A percentile compares a stretch with the other conserved stretches of the same genome.
These are phyloP conservation scores for Aspergillus calidoustus DNA, from an alignment of 2,329 filamentous ascomycete species.

Conservation along the genomic window DNA sequence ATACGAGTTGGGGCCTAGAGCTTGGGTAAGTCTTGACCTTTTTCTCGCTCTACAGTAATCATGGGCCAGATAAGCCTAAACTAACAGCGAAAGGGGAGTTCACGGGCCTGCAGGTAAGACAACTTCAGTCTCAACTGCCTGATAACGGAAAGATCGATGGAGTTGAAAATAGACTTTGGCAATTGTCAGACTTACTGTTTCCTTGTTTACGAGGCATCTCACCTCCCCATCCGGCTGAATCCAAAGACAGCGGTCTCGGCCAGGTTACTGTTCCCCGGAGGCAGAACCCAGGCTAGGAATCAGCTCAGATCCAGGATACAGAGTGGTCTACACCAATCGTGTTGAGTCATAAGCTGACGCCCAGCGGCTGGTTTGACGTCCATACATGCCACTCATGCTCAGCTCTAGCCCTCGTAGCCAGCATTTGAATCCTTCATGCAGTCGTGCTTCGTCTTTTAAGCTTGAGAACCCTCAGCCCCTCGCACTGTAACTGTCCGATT, in stretches of 20 bases:
- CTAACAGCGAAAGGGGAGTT: not conserved
- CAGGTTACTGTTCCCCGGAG: not conserved
- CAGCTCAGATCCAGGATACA: not conserved
- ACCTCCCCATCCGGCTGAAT: too few relatives aligned
- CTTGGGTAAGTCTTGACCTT: conserved; percentile 2
- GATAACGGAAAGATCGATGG: too few relatives aligned
- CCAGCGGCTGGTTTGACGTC: not conserved
- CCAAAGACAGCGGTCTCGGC: too few relatives aligned
- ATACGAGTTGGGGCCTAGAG: not conserved
- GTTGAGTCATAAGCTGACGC: conserved; percentile 1
- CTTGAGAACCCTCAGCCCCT: not conserved
- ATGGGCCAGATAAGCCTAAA: not conserved
- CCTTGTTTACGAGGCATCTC: not conserved
- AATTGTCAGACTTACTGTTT: not conserved
- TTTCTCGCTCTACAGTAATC: not conserved
- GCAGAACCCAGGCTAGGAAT: not conserved
- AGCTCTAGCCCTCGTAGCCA: not conserved
- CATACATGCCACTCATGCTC: not conserved
- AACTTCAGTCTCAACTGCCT: too few relatives aligned
- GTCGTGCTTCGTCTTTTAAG: not conserved
- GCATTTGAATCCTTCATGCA: conserved; percentile 7
- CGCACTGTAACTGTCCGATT: not conserved
- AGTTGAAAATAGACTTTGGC: too few relatives aligned
- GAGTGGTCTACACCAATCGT: not conserved
- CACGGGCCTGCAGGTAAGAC: too few relatives aligned